These are phyloP conservation scores for Cryptosporidium xiaoi DNA, from an alignment of 169 alveolate genomes.

Conservation along the genomic window DNA sequence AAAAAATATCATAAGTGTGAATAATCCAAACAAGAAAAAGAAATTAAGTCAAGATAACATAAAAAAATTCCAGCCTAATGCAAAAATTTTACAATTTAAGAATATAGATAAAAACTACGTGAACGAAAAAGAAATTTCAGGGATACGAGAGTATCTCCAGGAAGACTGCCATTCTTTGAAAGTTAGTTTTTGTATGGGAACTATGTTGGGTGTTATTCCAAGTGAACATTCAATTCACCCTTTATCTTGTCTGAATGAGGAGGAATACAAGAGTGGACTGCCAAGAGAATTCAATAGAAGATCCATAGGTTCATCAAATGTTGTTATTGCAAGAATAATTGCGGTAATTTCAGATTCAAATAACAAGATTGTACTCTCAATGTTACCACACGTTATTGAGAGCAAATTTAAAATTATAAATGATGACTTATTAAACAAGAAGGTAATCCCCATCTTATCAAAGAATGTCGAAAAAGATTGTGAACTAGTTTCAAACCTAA, in stretches of 20 bases:
- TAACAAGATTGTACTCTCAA: slow-evolving; percentile 31
- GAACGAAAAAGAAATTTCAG: slow-evolving; percentile 16
- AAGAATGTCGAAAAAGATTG: neutral
- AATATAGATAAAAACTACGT: slow-evolving; percentile 18
- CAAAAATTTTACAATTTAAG: slow-evolving; percentile 24
- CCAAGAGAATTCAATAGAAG: neutral
- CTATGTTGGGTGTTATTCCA: slow-evolving; percentile 65
- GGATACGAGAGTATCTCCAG: slow-evolving; percentile 25
- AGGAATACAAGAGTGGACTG: neutral
- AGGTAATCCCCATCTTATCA: neutral
- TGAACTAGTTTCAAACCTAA: neutral
- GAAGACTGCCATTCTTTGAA: slow-evolving; percentile 10
- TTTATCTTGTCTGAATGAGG: slow-evolving; percentile 10
- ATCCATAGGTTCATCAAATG: neutral
- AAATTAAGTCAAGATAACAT: slow-evolving; percentile 18
- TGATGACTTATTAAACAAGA: neutral
- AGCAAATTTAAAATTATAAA: neutral
- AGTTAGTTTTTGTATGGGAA: slow-evolving; percentile 71
- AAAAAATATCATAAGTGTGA: neutral
- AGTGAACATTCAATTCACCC: slow-evolving; percentile 63
- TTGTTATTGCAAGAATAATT: slow-evolving; percentile 38
- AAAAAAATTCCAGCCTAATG: slow-evolving; percentile 21
- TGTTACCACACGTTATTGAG: slow-evolving; percentile 20
- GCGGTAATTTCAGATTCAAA: slow-evolving; percentile 42
- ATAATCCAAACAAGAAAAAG: slow-evolving; percentile 1